These are phyloP conservation scores for Epichloe gansuensis DNA, from an alignment of 2,329 filamentous ascomycete genomes.

Conservation along the genomic window DNA sequence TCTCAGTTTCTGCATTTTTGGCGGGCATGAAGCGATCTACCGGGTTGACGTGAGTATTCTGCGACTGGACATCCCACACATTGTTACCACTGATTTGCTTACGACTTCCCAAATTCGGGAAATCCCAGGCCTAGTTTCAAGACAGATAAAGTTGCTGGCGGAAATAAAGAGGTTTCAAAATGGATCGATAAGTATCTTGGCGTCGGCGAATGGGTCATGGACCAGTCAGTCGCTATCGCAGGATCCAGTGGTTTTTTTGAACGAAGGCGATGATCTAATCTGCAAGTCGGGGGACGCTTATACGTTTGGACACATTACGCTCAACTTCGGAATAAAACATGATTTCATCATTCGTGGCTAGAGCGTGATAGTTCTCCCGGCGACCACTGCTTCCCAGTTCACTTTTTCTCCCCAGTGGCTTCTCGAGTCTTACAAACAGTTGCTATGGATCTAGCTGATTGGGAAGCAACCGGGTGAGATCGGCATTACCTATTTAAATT, in stretches of 20 bases:
- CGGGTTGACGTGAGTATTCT: constrained; percentile 75
- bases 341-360: neutral
- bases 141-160: constrained; percentile 65
- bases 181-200: constrained; percentile 93
- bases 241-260: constrained; percentile 85
- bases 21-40: constrained; percentile 96
- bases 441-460: too few relatives aligned
- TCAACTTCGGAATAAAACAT: neutral
- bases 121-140: constrained; percentile 62
- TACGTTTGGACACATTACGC: neutral
- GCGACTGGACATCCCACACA: neutral
- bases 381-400: neutral
- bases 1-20: constrained; percentile 79
- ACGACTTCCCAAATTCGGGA: constrained; percentile 19
- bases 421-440: too few relatives aligned
- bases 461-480: too few relatives aligned
- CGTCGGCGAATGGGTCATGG: constrained; percentile 96
- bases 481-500: too few relatives aligned
- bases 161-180: constrained; percentile 69
- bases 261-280: constrained; percentile 55
- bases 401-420: too few relatives aligned
- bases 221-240: constrained; percentile 86
- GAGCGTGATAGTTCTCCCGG: neutral
- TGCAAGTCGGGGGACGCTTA: neutral
- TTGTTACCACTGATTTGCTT: constrained; percentile 7